Evolutionary conservation across 2,329 filamentous ascomycete genomes (phyloP).

Genomic region (Periconia sp.): DNA sequence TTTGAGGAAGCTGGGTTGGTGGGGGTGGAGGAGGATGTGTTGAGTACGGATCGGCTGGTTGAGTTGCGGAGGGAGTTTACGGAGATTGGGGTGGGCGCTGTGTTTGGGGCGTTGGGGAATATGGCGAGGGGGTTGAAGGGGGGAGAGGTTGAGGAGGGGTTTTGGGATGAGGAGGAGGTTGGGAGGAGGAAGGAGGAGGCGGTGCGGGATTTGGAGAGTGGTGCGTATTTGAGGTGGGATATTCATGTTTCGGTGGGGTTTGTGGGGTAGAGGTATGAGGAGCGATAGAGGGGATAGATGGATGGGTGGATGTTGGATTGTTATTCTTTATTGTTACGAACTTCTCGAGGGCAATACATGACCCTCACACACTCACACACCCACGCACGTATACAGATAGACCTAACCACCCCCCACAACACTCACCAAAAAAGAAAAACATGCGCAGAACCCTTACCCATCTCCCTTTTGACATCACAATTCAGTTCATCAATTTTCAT

Average conservation of each 20-base stretch:
- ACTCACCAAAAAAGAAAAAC: too few relatives aligned
- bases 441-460: too few relatives aligned
- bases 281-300: not conserved
- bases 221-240: slow-evolving; percentile 35
- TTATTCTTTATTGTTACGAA: too few relatives aligned
- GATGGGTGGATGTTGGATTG: not conserved
- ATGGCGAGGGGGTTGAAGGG: slow-evolving; percentile 13
- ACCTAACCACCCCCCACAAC: too few relatives aligned
- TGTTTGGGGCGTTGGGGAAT: slow-evolving; percentile 28
- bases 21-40: slow-evolving; percentile 25
- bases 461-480: too few relatives aligned
- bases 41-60: slow-evolving; percentile 26
- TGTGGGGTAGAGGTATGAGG: too few relatives aligned
- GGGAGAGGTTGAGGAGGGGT: slow-evolving; percentile 20
- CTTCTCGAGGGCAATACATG: too few relatives aligned
- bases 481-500: too few relatives aligned
- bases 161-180: slow-evolving; percentile 25
- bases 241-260: slow-evolving; percentile 30
- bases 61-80: slow-evolving; percentile 29
- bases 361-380: too few relatives aligned
- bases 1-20: slow-evolving; percentile 20
- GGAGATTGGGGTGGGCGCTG: slow-evolving; percentile 29
- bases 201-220: slow-evolving; percentile 22
- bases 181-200: slow-evolving; percentile 17
- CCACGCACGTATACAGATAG: too few relatives aligned